Evolutionary conservation across 805 yeast species (phyloP).

Genomic region (Ascoidea rubescens): DNA sequence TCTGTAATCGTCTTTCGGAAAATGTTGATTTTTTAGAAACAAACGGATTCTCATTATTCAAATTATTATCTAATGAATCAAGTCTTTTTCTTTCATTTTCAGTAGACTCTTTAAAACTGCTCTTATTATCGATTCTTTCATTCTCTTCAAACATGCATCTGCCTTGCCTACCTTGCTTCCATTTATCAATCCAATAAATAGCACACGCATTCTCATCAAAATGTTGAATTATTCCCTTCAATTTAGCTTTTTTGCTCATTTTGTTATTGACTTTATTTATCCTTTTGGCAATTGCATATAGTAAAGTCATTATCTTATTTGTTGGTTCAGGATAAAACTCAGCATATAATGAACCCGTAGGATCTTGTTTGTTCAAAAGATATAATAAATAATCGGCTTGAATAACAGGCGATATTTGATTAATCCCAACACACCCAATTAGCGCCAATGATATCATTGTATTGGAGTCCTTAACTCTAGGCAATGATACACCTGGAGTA

Average conservation of each 20-base stretch:
- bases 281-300: conserved; percentile 31
- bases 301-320: conserved; percentile 47
- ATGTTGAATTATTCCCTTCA: conserved; percentile 10
- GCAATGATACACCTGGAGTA: conserved; percentile 87
- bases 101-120: conserved; percentile 1
- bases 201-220: conserved; percentile 51
- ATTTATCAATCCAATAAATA: conserved; percentile 42
- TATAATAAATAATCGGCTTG: conserved; percentile 78
- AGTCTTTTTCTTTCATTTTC: not conserved
- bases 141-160: conserved; percentile 18
- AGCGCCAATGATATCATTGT: conserved; percentile 65
- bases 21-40: not conserved
- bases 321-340: conserved; percentile 49
- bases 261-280: conserved; percentile 15
- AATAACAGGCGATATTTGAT: conserved; percentile 67
- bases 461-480: conserved; percentile 47
- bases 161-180: conserved; percentile 41
- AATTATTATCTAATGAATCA: not conserved
- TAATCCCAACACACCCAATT: conserved; percentile 60
- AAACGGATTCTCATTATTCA: too few species aligned
- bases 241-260: conserved; percentile 15
- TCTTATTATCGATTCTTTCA: conserved; percentile 10
- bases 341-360: conserved; percentile 21
- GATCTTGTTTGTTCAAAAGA: conserved; percentile 51
- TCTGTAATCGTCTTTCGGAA: not conserved